Base-by-base conservation (phyloP, 306 rosid species). In the Acmispon strigosus region DNA sequence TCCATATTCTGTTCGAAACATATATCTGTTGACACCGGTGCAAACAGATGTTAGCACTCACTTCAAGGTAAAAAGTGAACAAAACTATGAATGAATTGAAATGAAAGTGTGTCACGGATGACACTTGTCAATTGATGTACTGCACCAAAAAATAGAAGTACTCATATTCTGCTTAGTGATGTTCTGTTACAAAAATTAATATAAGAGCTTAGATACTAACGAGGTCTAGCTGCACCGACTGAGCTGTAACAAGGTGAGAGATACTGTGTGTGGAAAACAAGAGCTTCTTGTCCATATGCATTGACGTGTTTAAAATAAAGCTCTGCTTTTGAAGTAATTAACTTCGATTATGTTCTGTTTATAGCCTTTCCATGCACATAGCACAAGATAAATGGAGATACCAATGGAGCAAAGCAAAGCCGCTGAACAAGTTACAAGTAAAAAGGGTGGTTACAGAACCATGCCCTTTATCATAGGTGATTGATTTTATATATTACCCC, bases 401-500 rank as follows among this genome's bases (percentile, higher is more conserved):
- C 10, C 84, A 73, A 73, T 75, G 44, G 78, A 84, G 75, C 62
- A 82, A 71, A 47, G 39, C 72, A 79, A 74, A 58, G 69, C 72
- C 47, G 32, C 62, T 42, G 66, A 78, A 72, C 48, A 74, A 16
- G 67, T 63, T 66, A 29, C 20, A 64, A 58, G 62, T 69, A 82
- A 62, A 62, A 89, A 75, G 80, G 98, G 98, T 63, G 98, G 96
- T 70, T 68, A 67, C 13, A 77, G 78, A 84, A 86, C 96, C 81
- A 80, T 92, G 86, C 93, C 96, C 34, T 90, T 90, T 68, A 88
- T 92, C 78, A 85, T 92, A 56, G 87, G 98, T 86, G 39, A 50
- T 32, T 58, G 57, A 51, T 13, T 27, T 1, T 3, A 22, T 22
- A 27, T 27, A 27, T 27, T 22, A 22, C 24, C 24, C 74, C 16